Percentiles rank a stretch among this genome's conserved stretches.
Conservation (phyloP, 768 basidiomycete species). For the Suillus occidentalis region DNA sequence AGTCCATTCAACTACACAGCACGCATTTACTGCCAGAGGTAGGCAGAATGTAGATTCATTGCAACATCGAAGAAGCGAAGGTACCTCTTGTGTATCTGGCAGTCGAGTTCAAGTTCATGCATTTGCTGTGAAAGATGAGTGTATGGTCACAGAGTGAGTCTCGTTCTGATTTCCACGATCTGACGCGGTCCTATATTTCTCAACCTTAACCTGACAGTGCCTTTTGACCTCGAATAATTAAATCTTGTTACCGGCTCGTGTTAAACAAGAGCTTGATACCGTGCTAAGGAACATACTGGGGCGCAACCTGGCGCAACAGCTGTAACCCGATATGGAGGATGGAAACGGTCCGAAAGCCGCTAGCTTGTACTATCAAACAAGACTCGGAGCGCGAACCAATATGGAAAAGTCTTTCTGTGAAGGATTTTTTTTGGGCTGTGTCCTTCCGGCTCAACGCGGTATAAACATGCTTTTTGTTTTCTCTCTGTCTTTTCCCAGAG, state of each 20-base stretch:
- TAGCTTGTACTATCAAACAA: background rate
- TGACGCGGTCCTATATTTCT: no score
- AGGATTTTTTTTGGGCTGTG: background rate
- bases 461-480: conserved; percentile 1
- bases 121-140: conserved; percentile 52
- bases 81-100: conserved; percentile 60
- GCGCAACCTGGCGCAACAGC: conserved; percentile 17
- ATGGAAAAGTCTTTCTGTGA: background rate
- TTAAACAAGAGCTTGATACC: conserved; percentile 50
- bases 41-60: conserved; percentile 50
- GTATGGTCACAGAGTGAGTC: conserved; percentile 39
- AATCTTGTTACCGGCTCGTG: conserved; percentile 18
- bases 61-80: conserved; percentile 48
- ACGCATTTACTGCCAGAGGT: background rate
- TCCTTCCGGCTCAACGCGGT: background rate
- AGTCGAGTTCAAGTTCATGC: conserved; percentile 48
- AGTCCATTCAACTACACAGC: background rate
- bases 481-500: background rate
- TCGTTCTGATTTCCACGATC: background rate
- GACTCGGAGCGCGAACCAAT: background rate
- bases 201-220: background rate
- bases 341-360: conserved; percentile 44
- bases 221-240: background rate
- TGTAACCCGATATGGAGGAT: conserved; percentile 49
- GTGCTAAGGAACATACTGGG: conserved; percentile 12